Conservation (phyloP, 768 basidiomycete genomes). For the Mycena rebaudengoi region DNA sequence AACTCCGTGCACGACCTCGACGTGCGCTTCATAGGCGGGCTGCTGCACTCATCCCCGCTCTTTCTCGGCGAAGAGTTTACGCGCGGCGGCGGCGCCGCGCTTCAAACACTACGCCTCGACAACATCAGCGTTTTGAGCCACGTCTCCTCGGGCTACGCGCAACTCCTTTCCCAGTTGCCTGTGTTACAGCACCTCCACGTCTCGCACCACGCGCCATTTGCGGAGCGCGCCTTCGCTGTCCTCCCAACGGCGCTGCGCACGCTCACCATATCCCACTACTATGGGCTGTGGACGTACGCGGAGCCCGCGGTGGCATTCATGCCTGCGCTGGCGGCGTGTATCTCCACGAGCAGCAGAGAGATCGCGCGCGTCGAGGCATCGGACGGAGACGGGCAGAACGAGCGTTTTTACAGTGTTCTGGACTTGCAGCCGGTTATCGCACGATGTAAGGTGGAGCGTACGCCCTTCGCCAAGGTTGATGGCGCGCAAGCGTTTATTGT, state of each 20-base stretch:
- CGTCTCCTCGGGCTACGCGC: slow-evolving; percentile 31
- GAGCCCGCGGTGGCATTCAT: slow-evolving; percentile 22
- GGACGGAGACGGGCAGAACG: background rate
- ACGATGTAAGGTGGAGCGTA: slow-evolving; percentile 11
- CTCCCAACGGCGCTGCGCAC: slow-evolving; percentile 29
- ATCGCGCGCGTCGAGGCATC: slow-evolving; percentile 22
- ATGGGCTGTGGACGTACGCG: slow-evolving; percentile 30
- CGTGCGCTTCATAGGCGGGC: slow-evolving; percentile 39
- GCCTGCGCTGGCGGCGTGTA: slow-evolving; percentile 23
- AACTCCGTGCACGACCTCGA: slow-evolving; percentile 32
- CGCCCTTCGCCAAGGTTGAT: slow-evolving; percentile 8
- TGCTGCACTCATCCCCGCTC: slow-evolving; percentile 33
- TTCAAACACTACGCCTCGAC: slow-evolving; percentile 37
- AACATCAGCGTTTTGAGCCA: slow-evolving; percentile 38
- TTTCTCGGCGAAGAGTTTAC: slow-evolving; percentile 19
- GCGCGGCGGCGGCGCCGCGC: slow-evolving; percentile 11
- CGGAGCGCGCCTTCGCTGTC: slow-evolving; percentile 29
- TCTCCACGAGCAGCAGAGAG: slow-evolving; percentile 14
- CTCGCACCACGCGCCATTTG: slow-evolving; percentile 36
- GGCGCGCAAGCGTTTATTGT: slow-evolving; percentile 6
- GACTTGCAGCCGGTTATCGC: slow-evolving; percentile 11
- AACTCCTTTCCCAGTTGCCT: slow-evolving; percentile 32
- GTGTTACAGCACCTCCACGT: slow-evolving; percentile 35
- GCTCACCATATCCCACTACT: slow-evolving; percentile 33
- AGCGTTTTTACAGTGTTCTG: too few relatives aligned